phyloP scores from a whole-genome alignment of 768 basidiomycete species.

The Tricholoma terreum region DNA sequence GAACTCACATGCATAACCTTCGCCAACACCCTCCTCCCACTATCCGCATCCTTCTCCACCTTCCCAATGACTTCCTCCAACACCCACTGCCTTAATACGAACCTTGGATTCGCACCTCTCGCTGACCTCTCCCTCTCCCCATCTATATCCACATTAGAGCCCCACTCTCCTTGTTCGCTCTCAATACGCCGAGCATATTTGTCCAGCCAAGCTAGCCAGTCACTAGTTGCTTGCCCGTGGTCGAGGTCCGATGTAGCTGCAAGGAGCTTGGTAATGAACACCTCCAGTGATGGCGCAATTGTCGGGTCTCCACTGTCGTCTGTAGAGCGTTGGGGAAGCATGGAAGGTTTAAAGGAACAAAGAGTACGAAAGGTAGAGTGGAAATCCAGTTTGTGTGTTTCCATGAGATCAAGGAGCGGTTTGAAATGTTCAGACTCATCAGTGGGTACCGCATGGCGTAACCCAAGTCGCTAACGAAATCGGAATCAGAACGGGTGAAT shows the following conservation, averaged over 20 bases:
- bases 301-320: not conserved
- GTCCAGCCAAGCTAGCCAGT: conserved; percentile 64
- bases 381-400: conserved; percentile 79
- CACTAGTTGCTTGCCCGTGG: conserved; percentile 40
- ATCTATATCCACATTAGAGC: conserved; percentile 32
- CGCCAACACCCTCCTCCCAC: conserved; percentile 65
- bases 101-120: conserved; percentile 76
- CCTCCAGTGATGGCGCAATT: conserved; percentile 28
- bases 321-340: conserved; percentile 15
- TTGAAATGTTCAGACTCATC: conserved; percentile 64
- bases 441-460: conserved; percentile 48
- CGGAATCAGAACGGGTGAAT: too few species aligned
- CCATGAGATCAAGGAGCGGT: conserved; percentile 74
- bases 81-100: conserved; percentile 93
- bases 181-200: conserved; percentile 58
- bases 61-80: conserved; percentile 87
- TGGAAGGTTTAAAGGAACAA: conserved; percentile 52
- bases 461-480: conserved; percentile 76
- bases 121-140: conserved; percentile 47
- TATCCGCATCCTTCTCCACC: conserved; percentile 62
- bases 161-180: conserved; percentile 49
- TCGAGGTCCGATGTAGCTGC: conserved; percentile 46
- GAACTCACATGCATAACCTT: conserved; percentile 77
- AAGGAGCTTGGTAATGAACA: conserved; percentile 46
- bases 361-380: conserved; percentile 80